These are phyloP conservation scores for Colletotrichum lini DNA, from an alignment of 2,329 filamentous ascomycete genomes.

Conservation along the genomic window DNA sequence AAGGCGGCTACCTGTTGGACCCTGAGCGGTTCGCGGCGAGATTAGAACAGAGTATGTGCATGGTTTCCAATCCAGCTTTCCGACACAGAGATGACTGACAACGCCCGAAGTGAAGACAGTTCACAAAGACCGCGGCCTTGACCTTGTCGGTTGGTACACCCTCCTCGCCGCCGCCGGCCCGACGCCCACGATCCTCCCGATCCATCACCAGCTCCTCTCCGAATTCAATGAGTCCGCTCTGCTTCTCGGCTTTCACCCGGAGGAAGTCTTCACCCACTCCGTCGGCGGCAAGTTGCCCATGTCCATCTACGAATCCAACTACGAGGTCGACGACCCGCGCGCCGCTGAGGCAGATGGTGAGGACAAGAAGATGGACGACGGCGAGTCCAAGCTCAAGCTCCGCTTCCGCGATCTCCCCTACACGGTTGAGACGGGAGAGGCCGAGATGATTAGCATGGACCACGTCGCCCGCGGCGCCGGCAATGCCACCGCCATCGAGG, in stretches of 20 bases:
- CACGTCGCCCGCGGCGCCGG: constrained; percentile 89
- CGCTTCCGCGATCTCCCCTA: constrained; percentile 89
- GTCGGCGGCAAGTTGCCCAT: constrained; percentile 87
- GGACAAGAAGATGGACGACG: constrained; percentile 81
- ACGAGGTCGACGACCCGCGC: constrained; percentile 75
- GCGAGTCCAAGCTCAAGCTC: constrained; percentile 69
- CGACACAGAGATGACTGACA: constrained; percentile 11
- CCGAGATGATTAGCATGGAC: constrained; percentile 98
- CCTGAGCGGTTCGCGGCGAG: constrained; percentile 81
- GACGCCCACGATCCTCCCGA: constrained; percentile 74
- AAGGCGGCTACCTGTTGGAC: constrained; percentile 75
- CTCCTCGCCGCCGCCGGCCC: constrained; percentile 82
- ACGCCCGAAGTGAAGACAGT: constrained; percentile 81
- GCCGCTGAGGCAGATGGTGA: constrained; percentile 65
- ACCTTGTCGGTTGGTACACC: constrained; percentile 94
- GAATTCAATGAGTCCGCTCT: constrained; percentile 88
- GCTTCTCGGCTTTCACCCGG: constrained; percentile 88
- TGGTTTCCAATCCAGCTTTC: neutral
- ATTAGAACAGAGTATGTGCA: constrained; percentile 83
- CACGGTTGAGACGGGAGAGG: constrained; percentile 92
- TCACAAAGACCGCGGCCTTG: constrained; percentile 85
- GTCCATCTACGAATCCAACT: constrained; percentile 89
- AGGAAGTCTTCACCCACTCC: constrained; percentile 66
- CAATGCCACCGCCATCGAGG: constrained; percentile 76
- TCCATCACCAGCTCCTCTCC: constrained; percentile 83